phyloP scores from a whole-genome alignment of 2,329 filamentous ascomycete genomes.

The Alternaria gaisen region DNA sequence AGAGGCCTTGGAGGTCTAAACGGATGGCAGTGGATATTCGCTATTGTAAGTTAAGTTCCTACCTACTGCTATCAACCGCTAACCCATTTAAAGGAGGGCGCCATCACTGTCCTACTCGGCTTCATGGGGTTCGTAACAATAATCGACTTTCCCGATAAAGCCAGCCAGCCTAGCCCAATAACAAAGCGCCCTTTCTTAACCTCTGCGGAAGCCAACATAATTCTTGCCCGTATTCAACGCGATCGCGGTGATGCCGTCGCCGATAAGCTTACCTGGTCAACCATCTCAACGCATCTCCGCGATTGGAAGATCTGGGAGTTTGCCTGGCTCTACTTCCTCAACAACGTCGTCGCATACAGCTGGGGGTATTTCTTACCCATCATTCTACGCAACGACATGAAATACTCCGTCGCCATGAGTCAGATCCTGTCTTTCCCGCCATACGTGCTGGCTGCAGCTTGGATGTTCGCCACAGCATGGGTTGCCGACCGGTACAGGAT shows the following conservation, averaged over 20 bases:
- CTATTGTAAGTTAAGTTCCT: slow-evolving; percentile 5
- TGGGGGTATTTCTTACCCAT: slow-evolving; percentile 29
- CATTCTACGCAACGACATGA: slow-evolving; percentile 26
- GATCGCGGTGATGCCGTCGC: slow-evolving; percentile 46
- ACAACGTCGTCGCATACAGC: slow-evolving; percentile 23
- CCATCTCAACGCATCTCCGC: slow-evolving; percentile 17
- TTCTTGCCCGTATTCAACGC: slow-evolving; percentile 43
- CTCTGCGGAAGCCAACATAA: slow-evolving; percentile 20
- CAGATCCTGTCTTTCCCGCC: slow-evolving; percentile 60
- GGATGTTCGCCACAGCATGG: slow-evolving; percentile 61
- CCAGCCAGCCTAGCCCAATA: slow-evolving; percentile 12
- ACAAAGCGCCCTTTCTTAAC: slow-evolving; percentile 27
- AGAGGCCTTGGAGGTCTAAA: slow-evolving; percentile 36
- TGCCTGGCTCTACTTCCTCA: slow-evolving; percentile 20
- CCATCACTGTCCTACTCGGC: slow-evolving; percentile 24
- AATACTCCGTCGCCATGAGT: slow-evolving; percentile 55
- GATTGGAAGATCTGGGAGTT: slow-evolving; percentile 32
- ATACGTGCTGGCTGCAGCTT: slow-evolving; percentile 65
- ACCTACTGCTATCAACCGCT: neutral
- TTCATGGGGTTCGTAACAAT: slow-evolving; percentile 26
- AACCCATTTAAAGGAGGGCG: slow-evolving; percentile 18
- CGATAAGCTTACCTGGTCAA: slow-evolving; percentile 16
- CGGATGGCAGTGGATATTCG: slow-evolving; percentile 43
- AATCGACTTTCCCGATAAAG: slow-evolving; percentile 26
- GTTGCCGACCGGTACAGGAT: slow-evolving; percentile 49